Conservation (phyloP, 1,284 basidiomycete species). For the Bjerkandera adusta region DNA sequence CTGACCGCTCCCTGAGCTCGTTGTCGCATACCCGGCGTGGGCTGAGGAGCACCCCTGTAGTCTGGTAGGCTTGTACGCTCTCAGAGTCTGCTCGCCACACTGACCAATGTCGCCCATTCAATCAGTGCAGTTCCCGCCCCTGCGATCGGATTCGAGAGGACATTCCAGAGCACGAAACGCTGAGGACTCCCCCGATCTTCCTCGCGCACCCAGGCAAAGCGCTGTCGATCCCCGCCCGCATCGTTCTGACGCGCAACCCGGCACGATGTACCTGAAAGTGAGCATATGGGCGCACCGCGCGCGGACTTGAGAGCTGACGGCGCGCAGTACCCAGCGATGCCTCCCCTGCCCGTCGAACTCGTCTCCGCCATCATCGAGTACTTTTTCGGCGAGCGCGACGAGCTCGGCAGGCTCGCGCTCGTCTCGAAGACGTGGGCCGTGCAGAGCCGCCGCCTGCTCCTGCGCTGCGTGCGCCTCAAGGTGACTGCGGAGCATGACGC, state of each 20-base stretch:
- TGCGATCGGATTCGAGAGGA: too few species aligned
- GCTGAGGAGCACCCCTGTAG: too few species aligned
- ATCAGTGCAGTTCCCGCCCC: too few species aligned
- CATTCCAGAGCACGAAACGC: too few species aligned
- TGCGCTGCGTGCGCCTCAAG: slow-evolving; percentile 1
- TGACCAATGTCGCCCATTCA: too few species aligned
- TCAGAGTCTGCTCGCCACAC: too few species aligned
- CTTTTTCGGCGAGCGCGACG: slow-evolving; percentile 4
- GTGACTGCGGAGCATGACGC: background rate
- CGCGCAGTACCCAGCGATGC: background rate
- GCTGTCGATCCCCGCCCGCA: background rate
- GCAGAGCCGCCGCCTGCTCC: slow-evolving; percentile 9
- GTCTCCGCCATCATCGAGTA: slow-evolving; percentile 11
- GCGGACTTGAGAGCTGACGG: slow-evolving; percentile 1
- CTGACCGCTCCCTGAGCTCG: background rate
- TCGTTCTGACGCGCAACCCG: background rate
- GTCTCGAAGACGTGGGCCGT: slow-evolving; percentile 2
- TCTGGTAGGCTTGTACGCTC: too few species aligned
- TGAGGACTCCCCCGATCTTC: too few species aligned
- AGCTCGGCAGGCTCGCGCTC: background rate
- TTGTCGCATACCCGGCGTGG: background rate
- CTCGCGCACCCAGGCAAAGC: too few species aligned
- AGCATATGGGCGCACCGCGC: background rate
- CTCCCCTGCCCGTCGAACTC: slow-evolving; percentile 9
- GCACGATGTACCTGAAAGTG: background rate